Evolutionary conservation across 2,329 filamentous ascomycete genomes (phyloP), one percentile per base, ranked within the genome.

Genomic region (Beauveria varroae): DNA sequence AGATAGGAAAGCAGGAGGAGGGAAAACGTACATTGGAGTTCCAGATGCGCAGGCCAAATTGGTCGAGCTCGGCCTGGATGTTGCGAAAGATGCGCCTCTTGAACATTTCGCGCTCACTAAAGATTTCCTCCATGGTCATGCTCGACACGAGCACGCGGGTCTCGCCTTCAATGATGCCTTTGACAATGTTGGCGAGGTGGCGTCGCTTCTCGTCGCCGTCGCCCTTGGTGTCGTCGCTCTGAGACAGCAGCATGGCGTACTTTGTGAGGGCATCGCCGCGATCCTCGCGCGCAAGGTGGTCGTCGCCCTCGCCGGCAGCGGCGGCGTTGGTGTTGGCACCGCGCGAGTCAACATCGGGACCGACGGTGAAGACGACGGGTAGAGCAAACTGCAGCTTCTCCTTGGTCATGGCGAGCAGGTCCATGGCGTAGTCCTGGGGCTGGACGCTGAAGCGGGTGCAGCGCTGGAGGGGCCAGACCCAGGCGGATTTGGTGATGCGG

Each of bases 61-160:
- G 87, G 65, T 88, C 82, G 2, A 96, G 81, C 72, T 96, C 91
- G 62, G 83, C 83, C 71, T 93, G 89, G 62, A 93, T 90, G 71
- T 90, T 89, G 65, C 80, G 79, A 74, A 87, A 88, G 67, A 90
- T 88, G 66, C 88, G 86, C 66, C 81, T 83, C 78, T 93, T 91
- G 79, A 92, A 92, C 49, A 88, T 78, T 66, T 90, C 86, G 40
- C 89, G 80, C 74, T 90, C 87, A 63, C 86, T 88, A 73, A 93
- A 93, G 63, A 96, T 89, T 74, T 95, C 90, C 71, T 93, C 90
- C 89, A 95, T 93, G n/a, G 90, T 93, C 89, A 96, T 93, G 67
- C 85, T 87, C 0, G 87, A 90, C 47, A 96, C 89, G 58, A 96
- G 85, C 6, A 91, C 88, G 62, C 91, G 84, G 1, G 89, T 93